Evolutionary conservation across 2,329 filamentous ascomycete genomes (phyloP).

Genomic region (Parasarocladium wereldwijsianum): DNA sequence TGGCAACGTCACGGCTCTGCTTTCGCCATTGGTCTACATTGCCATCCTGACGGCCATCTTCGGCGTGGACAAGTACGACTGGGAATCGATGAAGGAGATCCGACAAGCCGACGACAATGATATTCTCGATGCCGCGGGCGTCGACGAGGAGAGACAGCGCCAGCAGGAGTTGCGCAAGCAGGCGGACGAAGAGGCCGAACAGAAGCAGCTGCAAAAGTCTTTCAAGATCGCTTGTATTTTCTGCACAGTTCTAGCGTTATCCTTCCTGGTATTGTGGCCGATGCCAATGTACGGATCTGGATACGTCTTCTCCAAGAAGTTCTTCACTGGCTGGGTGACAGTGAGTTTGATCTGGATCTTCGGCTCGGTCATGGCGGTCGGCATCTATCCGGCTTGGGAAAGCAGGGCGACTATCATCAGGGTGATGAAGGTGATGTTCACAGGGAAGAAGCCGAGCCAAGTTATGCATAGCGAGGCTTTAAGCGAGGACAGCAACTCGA

Average conservation of each 20-base stretch:
- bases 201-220: constrained; percentile 29
- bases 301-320: constrained; percentile 67
- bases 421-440: constrained; percentile 21
- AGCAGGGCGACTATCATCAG: constrained; percentile 49
- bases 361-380: constrained; percentile 51
- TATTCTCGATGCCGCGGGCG: constrained; percentile 42
- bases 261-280: constrained; percentile 65
- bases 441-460: constrained; percentile 7
- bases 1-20: constrained; percentile 63
- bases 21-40: constrained; percentile 63
- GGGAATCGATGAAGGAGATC: constrained; percentile 62
- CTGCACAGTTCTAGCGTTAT: constrained; percentile 30
- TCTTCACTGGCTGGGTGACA: constrained; percentile 71
- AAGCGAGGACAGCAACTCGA: no score
- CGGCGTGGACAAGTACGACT: constrained; percentile 57
- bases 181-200: constrained; percentile 22
- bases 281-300: constrained; percentile 71
- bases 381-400: constrained; percentile 63
- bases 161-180: constrained; percentile 26
- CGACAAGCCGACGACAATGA: constrained; percentile 61
- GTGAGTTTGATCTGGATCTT: constrained; percentile 73
- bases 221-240: constrained; percentile 21
- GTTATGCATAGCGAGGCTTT: no score
- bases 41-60: constrained; percentile 50
- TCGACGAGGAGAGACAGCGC: constrained; percentile 49